A percentile compares a stretch with the other conserved stretches of the same genome.
Evolutionary conservation across 163 green algal genomes (phyloP).

Genomic region (Botryococcus braunii): DNA sequence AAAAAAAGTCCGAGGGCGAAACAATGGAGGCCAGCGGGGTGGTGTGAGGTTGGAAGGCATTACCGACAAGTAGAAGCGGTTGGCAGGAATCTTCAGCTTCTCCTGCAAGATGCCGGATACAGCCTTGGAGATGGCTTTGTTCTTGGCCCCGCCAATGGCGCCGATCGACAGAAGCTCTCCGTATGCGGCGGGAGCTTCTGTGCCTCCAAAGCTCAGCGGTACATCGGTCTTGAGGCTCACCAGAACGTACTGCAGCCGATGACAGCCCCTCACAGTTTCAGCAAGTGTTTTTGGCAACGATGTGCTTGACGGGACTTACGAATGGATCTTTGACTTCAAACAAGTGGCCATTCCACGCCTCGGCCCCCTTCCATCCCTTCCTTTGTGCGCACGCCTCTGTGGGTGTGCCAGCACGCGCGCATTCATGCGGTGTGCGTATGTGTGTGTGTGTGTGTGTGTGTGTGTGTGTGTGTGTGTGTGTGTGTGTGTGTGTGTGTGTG

Average conservation of each 20-base stretch:
- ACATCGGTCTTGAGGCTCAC: conserved; percentile 33
- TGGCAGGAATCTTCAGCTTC: conserved; percentile 34
- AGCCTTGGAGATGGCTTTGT: conserved; percentile 47
- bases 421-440: too few relatives aligned
- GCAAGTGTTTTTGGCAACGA: background rate
- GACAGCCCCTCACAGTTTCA: background rate
- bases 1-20: too few relatives aligned
- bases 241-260: conserved; percentile 43
- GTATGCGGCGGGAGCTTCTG: conserved; percentile 46
- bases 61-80: conserved; percentile 47
- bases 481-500: too few relatives aligned
- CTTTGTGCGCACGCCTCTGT: too few relatives aligned
- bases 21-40: too few relatives aligned
- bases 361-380: too few relatives aligned
- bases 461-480: too few relatives aligned
- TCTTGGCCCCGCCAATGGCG: conserved; percentile 54
- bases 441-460: too few relatives aligned
- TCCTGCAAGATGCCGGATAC: conserved; percentile 37
- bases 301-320: too few relatives aligned
- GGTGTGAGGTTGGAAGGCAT: background rate
- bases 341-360: too few relatives aligned
- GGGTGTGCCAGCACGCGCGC: too few relatives aligned
- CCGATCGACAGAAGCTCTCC: conserved; percentile 50
- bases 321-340: too few relatives aligned
- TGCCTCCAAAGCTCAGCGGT: conserved; percentile 38